phyloP scores from a whole-genome alignment of 495 filamentous ascomycete species.

The Daldinia concentrica region DNA sequence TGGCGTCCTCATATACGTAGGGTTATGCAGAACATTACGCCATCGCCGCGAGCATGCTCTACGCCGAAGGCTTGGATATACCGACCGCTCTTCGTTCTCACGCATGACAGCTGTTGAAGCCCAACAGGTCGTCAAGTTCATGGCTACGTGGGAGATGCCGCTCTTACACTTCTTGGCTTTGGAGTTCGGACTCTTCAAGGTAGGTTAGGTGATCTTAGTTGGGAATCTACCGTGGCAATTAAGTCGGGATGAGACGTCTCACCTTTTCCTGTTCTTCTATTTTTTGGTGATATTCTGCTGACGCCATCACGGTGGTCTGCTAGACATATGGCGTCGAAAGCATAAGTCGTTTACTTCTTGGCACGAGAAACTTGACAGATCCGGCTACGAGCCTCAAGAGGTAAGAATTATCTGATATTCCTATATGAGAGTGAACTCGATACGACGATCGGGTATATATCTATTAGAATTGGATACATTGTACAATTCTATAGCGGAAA shows the following conservation, averaged over 20 bases:
- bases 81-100: conserved; percentile 62
- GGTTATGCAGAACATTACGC: conserved; percentile 56
- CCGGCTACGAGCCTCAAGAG: conserved; percentile 64
- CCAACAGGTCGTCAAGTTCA: conserved; percentile 60
- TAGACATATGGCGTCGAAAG: conserved; percentile 74
- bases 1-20: conserved; percentile 44
- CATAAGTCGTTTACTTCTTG: conserved; percentile 65
- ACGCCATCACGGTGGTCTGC: neutral
- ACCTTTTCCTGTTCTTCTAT: too few relatives aligned
- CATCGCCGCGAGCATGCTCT: conserved; percentile 58
- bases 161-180: conserved; percentile 63
- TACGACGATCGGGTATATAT: neutral
- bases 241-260: neutral
- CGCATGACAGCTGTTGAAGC: conserved; percentile 72
- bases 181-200: conserved; percentile 73
- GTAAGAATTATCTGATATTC: conserved; percentile 21
- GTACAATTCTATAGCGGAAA: neutral
- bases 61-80: conserved; percentile 60
- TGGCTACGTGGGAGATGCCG: conserved; percentile 66
- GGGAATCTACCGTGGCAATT: neutral
- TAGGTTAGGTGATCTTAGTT: conserved; percentile 28
- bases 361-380: conserved; percentile 67
- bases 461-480: neutral
- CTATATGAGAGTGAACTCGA: neutral
- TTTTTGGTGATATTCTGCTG: conserved; percentile 8